Conservation (phyloP, 768 basidiomycete genomes). For the Phlegmacium glaucopus region DNA sequence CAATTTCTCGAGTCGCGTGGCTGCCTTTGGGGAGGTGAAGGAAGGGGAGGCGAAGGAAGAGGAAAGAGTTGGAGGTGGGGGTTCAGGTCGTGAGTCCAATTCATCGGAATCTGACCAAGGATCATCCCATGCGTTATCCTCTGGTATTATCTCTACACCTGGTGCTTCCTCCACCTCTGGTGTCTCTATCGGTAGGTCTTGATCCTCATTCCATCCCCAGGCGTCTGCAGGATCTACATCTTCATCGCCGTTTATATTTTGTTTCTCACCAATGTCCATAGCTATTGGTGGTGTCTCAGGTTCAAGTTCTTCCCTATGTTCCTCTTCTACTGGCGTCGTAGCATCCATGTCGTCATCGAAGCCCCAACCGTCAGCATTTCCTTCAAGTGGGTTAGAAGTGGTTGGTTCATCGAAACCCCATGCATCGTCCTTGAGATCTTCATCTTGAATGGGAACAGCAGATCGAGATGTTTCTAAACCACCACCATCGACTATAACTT, state of each 20-base stretch:
- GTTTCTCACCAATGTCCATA: constrained; percentile 6
- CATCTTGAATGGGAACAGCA: constrained; percentile 30
- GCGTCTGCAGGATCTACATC: constrained; percentile 53
- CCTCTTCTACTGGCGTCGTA: constrained; percentile 15
- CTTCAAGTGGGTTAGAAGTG: constrained; percentile 24
- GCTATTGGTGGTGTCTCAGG: neutral
- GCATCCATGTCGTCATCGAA: constrained; percentile 19
- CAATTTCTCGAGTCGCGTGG: constrained; percentile 51
- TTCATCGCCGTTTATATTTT: constrained; percentile 9
- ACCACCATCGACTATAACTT: constrained; percentile 32
- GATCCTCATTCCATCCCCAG: constrained; percentile 77
- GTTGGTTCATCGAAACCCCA: constrained; percentile 29
- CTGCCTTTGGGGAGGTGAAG: constrained; percentile 42
- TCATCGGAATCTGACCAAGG: constrained; percentile 57
- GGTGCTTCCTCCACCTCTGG: too few relatives aligned
- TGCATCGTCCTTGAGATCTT: constrained; percentile 33
- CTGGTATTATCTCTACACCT: constrained; percentile 18
- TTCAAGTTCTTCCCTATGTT: constrained; percentile 11
- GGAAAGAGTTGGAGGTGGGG: constrained; percentile 26
- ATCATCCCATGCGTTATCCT: constrained; percentile 59
- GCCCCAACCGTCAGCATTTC: constrained; percentile 28
- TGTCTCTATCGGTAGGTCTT: constrained; percentile 27
- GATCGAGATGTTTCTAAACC: constrained; percentile 25
- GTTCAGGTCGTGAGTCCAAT: constrained; percentile 20
- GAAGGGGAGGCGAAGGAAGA: too few relatives aligned